Base-by-base conservation (phyloP, 257 asterid genomes). In the Schizonepeta tenuifolia region DNA sequence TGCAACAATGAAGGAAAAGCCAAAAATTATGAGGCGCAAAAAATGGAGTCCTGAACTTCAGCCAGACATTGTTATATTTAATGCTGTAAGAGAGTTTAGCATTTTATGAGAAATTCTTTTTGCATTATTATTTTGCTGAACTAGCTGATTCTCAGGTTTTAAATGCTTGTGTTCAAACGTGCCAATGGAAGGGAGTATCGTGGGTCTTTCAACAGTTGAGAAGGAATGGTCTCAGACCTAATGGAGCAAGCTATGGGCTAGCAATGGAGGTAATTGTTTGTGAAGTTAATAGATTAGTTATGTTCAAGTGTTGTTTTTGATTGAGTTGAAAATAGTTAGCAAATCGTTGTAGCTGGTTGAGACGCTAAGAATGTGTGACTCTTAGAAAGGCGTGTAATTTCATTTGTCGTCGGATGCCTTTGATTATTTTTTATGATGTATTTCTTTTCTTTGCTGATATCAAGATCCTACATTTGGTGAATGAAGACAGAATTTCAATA, bases 201-300 rank as follows among this genome's bases (percentile, higher is more conserved):
- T 92, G 99, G 99, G 99, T 90, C 43, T 91, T 91, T 84, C 90
- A 91, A 60, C 90, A 95, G 88, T 17, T 95, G 82, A 91, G 99
- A 73, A 91, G 84, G 80, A 77, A 71, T 38, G 88, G 95, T 64
- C 88, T 89, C 65, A 83, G 82, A 75, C 97, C 99, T 65, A 87
- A 92, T 77, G 97, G 96, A 76, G 93, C 99, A 71, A 95, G 91
- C 72, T 95, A 84, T 83, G 99, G 99, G 38, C 91, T 95, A 20
- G 96, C 98, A 40, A 95, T 95, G 99, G 99, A 95, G 98, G 99
- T 94, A 79, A 71, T 22, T 54, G 21, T 24, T 46, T 71, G 36
- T 74, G 54, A 28, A 64, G 44, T 36, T 73, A 35, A 67, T 20
- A 36, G 15, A 33, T 18, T 24, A 35, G 36, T 65, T 55, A 40